Base-by-base conservation (phyloP, 257 asterid genomes). In the Nicotiana benthamiana region DNA sequence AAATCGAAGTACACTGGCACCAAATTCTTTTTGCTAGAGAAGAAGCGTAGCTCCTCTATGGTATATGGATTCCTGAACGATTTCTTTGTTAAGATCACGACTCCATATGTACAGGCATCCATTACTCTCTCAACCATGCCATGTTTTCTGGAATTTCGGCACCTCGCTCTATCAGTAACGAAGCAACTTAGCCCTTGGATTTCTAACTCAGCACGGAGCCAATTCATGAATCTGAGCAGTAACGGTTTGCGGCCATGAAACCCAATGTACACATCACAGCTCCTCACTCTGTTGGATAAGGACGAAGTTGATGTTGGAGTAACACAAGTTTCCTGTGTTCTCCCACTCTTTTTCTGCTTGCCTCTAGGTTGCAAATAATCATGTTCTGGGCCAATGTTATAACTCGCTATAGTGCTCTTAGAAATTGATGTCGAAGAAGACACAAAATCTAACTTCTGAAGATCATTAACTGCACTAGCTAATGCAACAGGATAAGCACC, bases 171-270 rank as follows among this genome's bases (percentile, higher is more conserved):
- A 82, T 94, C 97, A 0, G 98, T 88, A 13, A 91, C 88, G n/a
- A 91, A 90, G 86, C 98, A 92, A 81, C 95, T 92, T 90, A 92
- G 78, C 27, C 98, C 97, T 85, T 92, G 98, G 75, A 82, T 89
- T 84, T 94, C 97, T 70, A 94, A 75, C 88, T 94, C 98, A 7
- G 97, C 94, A 18, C 92, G 94, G 56, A 94, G 95, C 97, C 98
- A 94, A 75, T 94, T 92, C 30, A 90, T 87, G 80, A 94, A 94
- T 61, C 93, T 82, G 59, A 87, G 87, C 84, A 92, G 67, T 75
- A 87, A 79, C 6, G 95, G 89, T 83, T 92, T 94, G 67, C 91
- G 87, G 40, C 98, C 97, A 53, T 92, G 93, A 51, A 94, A 92
- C 67, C 97, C 98, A 20, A 94, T 91, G 86, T 90, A 94, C 85